Conservation (phyloP, 768 basidiomycete species). For the Pleurotus platypus region DNA sequence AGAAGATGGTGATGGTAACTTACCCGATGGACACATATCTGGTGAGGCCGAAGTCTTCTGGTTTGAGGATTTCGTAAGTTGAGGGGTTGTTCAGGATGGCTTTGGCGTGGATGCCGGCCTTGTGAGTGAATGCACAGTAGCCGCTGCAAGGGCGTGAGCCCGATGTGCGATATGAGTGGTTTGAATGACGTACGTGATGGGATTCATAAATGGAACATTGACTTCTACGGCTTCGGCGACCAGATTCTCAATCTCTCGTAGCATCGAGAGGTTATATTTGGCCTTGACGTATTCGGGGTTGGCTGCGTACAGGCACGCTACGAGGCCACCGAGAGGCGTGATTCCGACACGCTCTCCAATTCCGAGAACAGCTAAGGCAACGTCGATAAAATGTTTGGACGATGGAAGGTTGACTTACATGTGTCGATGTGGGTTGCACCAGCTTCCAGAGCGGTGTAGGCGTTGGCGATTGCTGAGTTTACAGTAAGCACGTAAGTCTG, state of each 20-base stretch:
- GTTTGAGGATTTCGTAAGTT: constrained; percentile 99
- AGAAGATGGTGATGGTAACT: constrained; percentile 16
- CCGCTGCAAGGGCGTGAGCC: constrained; percentile 50
- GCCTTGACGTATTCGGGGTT: constrained; percentile 98
- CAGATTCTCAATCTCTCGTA: constrained; percentile 97
- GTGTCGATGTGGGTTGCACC: constrained; percentile 99
- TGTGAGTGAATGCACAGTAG: constrained; percentile 99
- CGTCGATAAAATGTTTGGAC: constrained; percentile 6
- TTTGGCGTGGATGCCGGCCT: constrained; percentile 99
- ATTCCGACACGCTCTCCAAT: constrained; percentile 99
- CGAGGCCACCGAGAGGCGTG: constrained; percentile 93
- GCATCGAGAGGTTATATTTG: constrained; percentile 98
- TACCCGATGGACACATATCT: constrained; percentile 97
- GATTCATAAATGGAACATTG: constrained; percentile 96
- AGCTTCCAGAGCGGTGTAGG: constrained; percentile 96
- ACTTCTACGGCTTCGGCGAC: constrained; percentile 99
- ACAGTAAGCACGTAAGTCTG: constrained; percentile 7
- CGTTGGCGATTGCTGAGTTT: constrained; percentile 86
- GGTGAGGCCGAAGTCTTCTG: constrained; percentile 96
- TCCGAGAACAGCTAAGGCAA: constrained; percentile 77
- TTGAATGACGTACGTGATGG: constrained; percentile 64
- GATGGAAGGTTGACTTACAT: constrained; percentile 44
- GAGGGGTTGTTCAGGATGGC: constrained; percentile 99
- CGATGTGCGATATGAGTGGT: too few relatives aligned
- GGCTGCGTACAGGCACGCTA: constrained; percentile 95